These are phyloP conservation scores for Aureobasidium sp. DNA, from an alignment of 2,329 filamentous ascomycete genomes.

Conservation along the genomic window DNA sequence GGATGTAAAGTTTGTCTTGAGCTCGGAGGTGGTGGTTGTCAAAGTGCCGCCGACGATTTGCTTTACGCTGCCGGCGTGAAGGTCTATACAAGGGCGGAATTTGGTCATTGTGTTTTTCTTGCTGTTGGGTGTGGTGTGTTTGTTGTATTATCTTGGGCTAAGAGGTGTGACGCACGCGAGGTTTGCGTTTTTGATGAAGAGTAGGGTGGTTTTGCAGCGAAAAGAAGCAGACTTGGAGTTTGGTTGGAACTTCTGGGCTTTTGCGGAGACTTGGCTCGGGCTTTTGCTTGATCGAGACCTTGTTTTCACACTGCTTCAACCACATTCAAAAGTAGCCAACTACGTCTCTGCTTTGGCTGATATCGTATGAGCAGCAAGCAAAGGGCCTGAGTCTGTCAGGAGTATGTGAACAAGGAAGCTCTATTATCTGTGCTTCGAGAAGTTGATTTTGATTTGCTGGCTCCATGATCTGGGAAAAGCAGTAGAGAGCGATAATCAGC, in stretches of 20 bases:
- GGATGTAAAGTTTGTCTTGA: conserved; percentile 92
- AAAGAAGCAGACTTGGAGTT: too few relatives aligned
- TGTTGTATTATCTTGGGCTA: background rate
- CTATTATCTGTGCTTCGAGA: too few relatives aligned
- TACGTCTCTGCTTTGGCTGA: background rate
- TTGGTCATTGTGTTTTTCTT: conserved; percentile 62
- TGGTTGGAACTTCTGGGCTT: background rate
- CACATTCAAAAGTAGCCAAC: background rate
- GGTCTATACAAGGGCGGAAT: conserved; percentile 93
- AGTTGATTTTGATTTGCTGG: too few relatives aligned
- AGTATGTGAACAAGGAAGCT: too few relatives aligned
- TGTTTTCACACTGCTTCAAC: background rate
- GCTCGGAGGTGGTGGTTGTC: conserved; percentile 41
- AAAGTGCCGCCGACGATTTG: conserved; percentile 96
- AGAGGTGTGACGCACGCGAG: background rate
- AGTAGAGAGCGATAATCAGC: too few relatives aligned
- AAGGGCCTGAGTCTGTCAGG: too few relatives aligned
- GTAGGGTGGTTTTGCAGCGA: background rate
- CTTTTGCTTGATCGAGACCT: background rate
- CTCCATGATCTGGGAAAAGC: too few relatives aligned
- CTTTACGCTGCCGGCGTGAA: conserved; percentile 96
- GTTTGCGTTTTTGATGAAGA: background rate
- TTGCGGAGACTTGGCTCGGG: background rate
- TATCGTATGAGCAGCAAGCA: too few relatives aligned
- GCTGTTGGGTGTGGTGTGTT: background rate